Conservation (phyloP, 495 filamentous ascomycete genomes). For the Penicillium manginii region DNA sequence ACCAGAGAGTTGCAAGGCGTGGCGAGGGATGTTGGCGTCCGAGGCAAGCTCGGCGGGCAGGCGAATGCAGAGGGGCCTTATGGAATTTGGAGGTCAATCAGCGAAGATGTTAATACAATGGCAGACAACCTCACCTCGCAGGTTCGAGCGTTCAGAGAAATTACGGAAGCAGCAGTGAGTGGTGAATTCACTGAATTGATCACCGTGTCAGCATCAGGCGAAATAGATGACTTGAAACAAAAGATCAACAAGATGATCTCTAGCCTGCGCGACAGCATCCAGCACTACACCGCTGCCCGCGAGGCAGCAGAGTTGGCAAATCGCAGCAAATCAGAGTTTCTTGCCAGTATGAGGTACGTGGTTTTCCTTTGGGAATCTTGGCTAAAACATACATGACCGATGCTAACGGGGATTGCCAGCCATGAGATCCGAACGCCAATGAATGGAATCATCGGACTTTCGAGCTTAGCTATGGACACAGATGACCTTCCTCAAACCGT, state of each 20-base stretch:
- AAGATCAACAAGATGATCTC: not conserved
- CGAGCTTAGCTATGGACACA: too few relatives aligned
- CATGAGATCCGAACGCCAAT: slow-evolving; percentile 81
- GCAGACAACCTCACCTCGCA: not conserved
- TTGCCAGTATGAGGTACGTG: too few relatives aligned
- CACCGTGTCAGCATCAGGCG: too few relatives aligned
- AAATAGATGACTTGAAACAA: too few relatives aligned
- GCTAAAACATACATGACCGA: not conserved
- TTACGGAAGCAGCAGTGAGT: not conserved
- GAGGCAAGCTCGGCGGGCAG: too few relatives aligned
- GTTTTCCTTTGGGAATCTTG: not conserved
- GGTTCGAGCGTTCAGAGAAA: not conserved
- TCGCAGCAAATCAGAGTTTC: too few relatives aligned
- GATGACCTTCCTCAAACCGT: too few relatives aligned
- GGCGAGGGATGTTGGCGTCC: too few relatives aligned
- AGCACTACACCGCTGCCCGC: not conserved
- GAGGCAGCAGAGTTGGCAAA: too few relatives aligned
- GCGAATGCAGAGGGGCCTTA: too few relatives aligned
- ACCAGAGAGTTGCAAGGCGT: too few relatives aligned
- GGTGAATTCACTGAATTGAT: not conserved
- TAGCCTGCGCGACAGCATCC: not conserved
- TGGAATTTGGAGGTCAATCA: too few relatives aligned
- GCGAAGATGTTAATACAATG: slow-evolving; percentile 3
- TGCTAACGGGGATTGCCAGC: slow-evolving; percentile 30
- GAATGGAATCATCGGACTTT: slow-evolving; percentile 64